Base-by-base conservation (phyloP, 129 eudicot species). In the Rutidosis leptorrhynchoides region DNA sequence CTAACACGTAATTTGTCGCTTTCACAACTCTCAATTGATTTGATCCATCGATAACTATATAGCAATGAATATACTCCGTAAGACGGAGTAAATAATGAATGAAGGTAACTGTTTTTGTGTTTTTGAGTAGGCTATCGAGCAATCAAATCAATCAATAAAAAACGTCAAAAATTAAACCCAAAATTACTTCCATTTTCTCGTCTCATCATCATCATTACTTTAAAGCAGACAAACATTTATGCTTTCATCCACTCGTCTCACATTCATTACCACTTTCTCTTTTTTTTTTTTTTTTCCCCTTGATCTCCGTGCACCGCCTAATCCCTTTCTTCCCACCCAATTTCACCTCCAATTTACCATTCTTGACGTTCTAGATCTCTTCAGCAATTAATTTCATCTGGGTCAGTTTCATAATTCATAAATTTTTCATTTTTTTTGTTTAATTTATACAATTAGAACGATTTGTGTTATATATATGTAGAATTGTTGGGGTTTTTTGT, bases 161-260 rank as follows among this genome's bases (percentile, higher is more conserved):
- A 46, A 46, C 53, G 53, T 16, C 21, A 46, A 46, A 2, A 46
- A 15, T n/a, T 15, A 46, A 46, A 46, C 21, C 53, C 53, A 46
- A 12, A 71, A 71, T 63, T 26, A 61, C 70, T 37, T 37, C 64
- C 70, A 53, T 35, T 73, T 73, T 57, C 77, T 58, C 58, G 72
- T 11, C 9, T 22, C n/a, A 40, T 64, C 69, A 40, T 62, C 67
- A 54, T 61, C 76, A 72, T 64, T 56, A 73, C 65, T 64, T 73
- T 54, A 63, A 72, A 73, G 65, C 52, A 62, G 1, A 62, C n/a
- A n/a, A 10, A 29, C 77, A 73, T 73, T 64, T 73, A 64, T 73
- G 71, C 65, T 35, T 35, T 30, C 77, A 73, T 73, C 77, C 71
- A 73, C 77, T 73, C 70, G 42, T 26, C 60, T 61, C 68, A 32